Base-by-base conservation (phyloP, 306 rosid genomes). In the Lotus japonicus region DNA sequence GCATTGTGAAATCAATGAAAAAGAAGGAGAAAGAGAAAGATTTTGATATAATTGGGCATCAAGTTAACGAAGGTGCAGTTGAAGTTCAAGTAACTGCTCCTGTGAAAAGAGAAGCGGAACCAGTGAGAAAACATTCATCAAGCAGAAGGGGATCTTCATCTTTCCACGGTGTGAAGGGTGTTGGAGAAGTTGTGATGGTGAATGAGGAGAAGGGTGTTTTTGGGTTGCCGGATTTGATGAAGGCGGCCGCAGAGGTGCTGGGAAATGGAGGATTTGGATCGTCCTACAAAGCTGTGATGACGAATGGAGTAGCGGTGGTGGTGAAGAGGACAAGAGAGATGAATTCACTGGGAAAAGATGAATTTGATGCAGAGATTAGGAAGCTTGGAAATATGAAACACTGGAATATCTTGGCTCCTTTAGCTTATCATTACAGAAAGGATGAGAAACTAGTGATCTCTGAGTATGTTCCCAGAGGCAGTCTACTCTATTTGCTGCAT, bases 301-400 rank as follows among this genome's bases (percentile, higher is more conserved):
- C 78, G 10, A 88, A 89, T 75, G 96, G 96, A 21, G 70, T 86
- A 8, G 82, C 95, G 3, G 96, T 92, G 60, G 96, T 86, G 28
- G 98, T 87, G 64, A 92, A 92, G 76, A 86, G 98, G 77, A 84
- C 82, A 13, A 82, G 80, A 53, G 96, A 86, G 49, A 80, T 89
- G 87, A 92, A 80, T 77, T 74, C 76, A 6, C 59, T 84, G 46
- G 88, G 76, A 6, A 87, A 69, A 85, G 89, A 89, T 8, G 88
- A 28, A 5, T 92, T 87, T 71, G 89, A 86, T 46, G 82, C 77
- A 12, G 89, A 92, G 76, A 82, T 92, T 73, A 78, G 57, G 69
- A 67, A 31, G 70, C 33, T 89, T 5, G 83, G 73, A 0, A 80
- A 12, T 44, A 52, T 85, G 0, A 69, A 41, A 45, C 96, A 87